Conservation (phyloP, 176 grass and related monocot genomes). For the Phyllostachys edulis region DNA sequence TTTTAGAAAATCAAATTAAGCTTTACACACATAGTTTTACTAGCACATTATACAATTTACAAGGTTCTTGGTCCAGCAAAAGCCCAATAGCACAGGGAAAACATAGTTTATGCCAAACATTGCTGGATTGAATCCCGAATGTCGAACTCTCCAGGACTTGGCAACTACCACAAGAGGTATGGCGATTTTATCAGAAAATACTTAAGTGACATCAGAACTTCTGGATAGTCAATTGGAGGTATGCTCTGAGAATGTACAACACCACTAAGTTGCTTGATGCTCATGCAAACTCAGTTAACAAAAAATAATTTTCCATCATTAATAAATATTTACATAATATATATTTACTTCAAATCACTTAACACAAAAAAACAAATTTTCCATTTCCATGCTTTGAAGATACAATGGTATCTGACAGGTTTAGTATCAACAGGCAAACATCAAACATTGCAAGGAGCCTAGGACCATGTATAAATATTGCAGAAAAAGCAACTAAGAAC, state of each 20-base stretch:
- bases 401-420: neutral
- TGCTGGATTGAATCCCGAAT: neutral
- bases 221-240: too few species aligned
- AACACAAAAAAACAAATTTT: neutral
- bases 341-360: neutral
- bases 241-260: slow-evolving; percentile 2
- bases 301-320: neutral
- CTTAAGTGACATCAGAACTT: neutral
- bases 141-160: neutral
- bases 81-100: too few species aligned
- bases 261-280: neutral
- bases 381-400: neutral
- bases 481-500: slow-evolving; percentile 5
- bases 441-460: neutral
- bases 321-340: neutral
- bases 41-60: too few species aligned
- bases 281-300: neutral
- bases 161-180: neutral
- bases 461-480: neutral
- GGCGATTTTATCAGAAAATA: neutral
- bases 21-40: too few species aligned
- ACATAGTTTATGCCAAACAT: slow-evolving; percentile 2
- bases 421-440: neutral
- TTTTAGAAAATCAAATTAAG: too few species aligned
- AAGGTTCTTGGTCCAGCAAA: too few species aligned